Percentiles rank a stretch among this genome's conserved stretches.
Conservation (phyloP, 2,329 filamentous ascomycete species). For the Diplodia mutila region DNA sequence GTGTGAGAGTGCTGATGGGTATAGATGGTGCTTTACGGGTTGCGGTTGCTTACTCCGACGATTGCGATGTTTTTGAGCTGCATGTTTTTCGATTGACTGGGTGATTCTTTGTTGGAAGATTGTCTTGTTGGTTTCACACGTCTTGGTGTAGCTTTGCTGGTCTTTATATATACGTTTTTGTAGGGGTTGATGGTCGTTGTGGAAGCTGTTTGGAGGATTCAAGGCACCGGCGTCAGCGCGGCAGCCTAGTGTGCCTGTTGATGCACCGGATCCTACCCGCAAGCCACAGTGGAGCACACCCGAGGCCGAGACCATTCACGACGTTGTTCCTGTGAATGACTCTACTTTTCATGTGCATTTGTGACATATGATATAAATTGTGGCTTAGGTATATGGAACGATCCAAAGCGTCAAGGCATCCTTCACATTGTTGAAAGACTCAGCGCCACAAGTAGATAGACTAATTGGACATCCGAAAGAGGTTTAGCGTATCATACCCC, state of each 20-base stretch:
- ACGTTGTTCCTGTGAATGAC: background rate
- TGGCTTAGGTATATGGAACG: no score
- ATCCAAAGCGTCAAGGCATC: no score
- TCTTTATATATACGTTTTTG: background rate
- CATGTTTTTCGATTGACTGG: conserved; percentile 31
- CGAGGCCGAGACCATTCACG: background rate
- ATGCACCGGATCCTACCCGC: conserved; percentile 1
- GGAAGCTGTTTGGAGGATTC: background rate
- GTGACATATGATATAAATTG: no score
- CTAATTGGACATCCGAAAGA: no score
- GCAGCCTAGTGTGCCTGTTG: conserved; percentile 9
- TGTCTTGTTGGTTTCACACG: background rate
- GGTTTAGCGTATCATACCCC: no score
- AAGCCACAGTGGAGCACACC: background rate
- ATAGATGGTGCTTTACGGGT: background rate
- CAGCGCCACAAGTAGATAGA: no score
- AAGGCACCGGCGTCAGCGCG: conserved; percentile 1
- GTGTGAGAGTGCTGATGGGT: conserved; percentile 3
- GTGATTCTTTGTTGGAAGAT: background rate
- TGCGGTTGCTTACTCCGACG: conserved; percentile 36
- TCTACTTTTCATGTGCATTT: background rate
- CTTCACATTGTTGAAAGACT: no score
- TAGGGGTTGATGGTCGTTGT: background rate
- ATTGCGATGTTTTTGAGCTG: conserved; percentile 42
- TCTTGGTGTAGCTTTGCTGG: background rate